Base-by-base conservation (phyloP, 2,329 filamentous ascomycete genomes). In the Uncinocarpus reesii region DNA sequence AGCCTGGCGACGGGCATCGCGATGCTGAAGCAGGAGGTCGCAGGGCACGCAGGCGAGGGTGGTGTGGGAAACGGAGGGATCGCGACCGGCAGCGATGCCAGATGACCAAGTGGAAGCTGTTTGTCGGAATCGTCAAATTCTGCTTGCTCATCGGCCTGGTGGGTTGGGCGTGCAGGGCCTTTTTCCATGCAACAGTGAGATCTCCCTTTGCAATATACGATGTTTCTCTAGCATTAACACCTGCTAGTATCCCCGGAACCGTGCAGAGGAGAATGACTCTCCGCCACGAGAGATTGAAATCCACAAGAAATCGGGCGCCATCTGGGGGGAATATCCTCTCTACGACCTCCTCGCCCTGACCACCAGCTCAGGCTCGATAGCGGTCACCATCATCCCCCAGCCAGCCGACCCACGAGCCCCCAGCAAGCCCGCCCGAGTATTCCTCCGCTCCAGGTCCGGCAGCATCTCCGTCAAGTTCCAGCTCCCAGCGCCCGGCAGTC, bases 261-360 rank as follows among this genome's bases (percentile, higher is more conserved):
- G 46, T 31, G 4, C 34, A 29, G 11, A 13, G 5, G 29, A 20
- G 11, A 10, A 38, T 15, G 7, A 1, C 15, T 20, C 24, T 20
- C n/a, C n/a, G n/a, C 7, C 31, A 1, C 49, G 59, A n/a, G 47
- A 56, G 31, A 58, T 58, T 21, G 43, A 54, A 4, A 29, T 58
- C 40, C 38, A 59, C 10, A 50, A 54, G 21, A 50, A 45, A 1
- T 52, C 50, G 24, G 47, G 47, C 4, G 50, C 54, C 8, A 61
- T 66, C 42, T 49, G 43, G 15, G 63, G 63, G 13, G 53, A 48
- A 7, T 65, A 60, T 40, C 57, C 59, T 13, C 56, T 66, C 8
- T 61, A 60, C 38, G 63, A 66, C 34, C 52, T 60, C 0, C 55
- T 66, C 4, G 54, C 58, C 18, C 51, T 66, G 10, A 57, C 54